Evolutionary conservation across 2,329 filamentous ascomycete genomes (phyloP), one percentile per base, ranked within the genome.

Genomic region (Aspergillus sp.): DNA sequence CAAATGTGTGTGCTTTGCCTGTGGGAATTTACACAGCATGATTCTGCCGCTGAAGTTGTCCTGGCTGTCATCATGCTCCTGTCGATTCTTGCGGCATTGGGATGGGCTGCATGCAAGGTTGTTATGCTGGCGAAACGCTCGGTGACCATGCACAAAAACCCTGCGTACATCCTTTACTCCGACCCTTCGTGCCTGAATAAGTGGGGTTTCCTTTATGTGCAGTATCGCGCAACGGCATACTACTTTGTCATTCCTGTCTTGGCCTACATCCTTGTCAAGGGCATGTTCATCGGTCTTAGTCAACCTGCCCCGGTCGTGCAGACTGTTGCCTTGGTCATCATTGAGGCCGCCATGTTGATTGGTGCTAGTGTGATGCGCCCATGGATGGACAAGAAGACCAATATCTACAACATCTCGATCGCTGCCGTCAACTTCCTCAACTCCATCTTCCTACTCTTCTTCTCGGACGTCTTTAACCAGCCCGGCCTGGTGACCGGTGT

Each of bases 301-400:
- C 93, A 97, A 71, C 76, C 76, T 41, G 82, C 79, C 32, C 83
- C 85, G 30, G 82, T 83, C 4, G 85, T 86, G 17, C 91, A 96
- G 73, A 90, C 90, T 9, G 79, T 96, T 52, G 89, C 86, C 14
- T 81, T 96, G 52, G 79, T 97, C 38, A 78, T 96, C 54, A 84
- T 96, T 51, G 93, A 97, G 73, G 87, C 87, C 2, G 83, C 74
- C 48, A 86, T 88, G 62, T 80, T 97, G 51, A 87, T 96, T 62
- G 84, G 76, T 19, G 85, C 90, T 51, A 88, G 85, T 54, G 86
- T 95, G 49, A 76, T 96, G 60, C 86, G 90, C 54, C 93, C 93
- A 16, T 97, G 90, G 88, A 97, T 97, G 93, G 93, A 96, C 80
- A 96, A 96, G 84, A 93, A 92, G 77, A 96, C 90, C 56, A 97